These are phyloP conservation scores for Ceratobasidium sp. DNA, from an alignment of 1,284 basidiomycete species.

Conservation along the genomic window DNA sequence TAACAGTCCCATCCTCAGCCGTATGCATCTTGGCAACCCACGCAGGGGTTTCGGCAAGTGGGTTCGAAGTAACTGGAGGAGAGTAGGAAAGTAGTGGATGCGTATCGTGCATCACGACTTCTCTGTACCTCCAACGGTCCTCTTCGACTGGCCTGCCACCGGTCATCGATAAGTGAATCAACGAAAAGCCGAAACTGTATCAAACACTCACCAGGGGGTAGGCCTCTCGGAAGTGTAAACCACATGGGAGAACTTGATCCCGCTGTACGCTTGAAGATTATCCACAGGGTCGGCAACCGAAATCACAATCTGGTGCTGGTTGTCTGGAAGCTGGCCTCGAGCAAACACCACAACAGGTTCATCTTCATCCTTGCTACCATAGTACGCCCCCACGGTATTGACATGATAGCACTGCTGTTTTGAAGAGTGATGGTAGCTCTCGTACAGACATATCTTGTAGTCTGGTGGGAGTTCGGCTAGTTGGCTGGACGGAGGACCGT, in stretches of 20 bases:
- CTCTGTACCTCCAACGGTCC: background rate
- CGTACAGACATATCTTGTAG: slow-evolving; percentile 12
- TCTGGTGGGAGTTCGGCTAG: background rate
- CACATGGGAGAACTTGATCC: slow-evolving; percentile 12
- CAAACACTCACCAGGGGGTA: slow-evolving; percentile 3
- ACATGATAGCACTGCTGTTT: background rate
- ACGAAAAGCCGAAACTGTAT: background rate
- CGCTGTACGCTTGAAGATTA: background rate
- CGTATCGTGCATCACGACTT: slow-evolving; percentile 13
- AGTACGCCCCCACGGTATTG: background rate
- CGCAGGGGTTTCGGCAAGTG: background rate
- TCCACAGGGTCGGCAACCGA: slow-evolving; percentile 7
- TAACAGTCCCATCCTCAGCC: slow-evolving; percentile 9
- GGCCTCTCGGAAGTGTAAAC: slow-evolving; percentile 3
- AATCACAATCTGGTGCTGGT: slow-evolving; percentile 4
- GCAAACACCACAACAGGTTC: slow-evolving; percentile 5
- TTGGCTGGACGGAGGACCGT: slow-evolving; percentile 5
- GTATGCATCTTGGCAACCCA: slow-evolving; percentile 1
- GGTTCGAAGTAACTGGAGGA: background rate
- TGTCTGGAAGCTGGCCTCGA: background rate
- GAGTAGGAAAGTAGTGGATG: slow-evolving; percentile 18
- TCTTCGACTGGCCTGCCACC: slow-evolving; percentile 2
- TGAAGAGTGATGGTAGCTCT: background rate
- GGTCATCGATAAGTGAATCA: background rate
- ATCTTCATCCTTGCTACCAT: slow-evolving; percentile 2